Evolutionary conservation across 2,329 filamentous ascomycete genomes (phyloP).

Genomic region (Aspergillus aculeatus): DNA sequence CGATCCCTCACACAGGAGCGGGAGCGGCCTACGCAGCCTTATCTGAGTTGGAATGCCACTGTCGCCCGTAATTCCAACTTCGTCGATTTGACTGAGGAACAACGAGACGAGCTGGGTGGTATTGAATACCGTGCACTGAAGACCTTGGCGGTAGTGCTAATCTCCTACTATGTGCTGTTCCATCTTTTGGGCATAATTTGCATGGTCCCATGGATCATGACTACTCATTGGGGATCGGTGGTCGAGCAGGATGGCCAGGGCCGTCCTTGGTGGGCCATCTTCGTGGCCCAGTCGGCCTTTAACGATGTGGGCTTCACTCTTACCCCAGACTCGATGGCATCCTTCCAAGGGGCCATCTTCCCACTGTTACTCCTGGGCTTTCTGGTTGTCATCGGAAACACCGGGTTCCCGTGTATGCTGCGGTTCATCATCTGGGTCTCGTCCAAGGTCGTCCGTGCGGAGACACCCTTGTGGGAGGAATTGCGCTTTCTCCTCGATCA

Average conservation of each 20-base stretch:
- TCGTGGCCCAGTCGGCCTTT: constrained; percentile 82
- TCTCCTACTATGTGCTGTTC: constrained; percentile 79
- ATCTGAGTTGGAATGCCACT: constrained; percentile 91
- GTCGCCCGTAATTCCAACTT: constrained; percentile 92
- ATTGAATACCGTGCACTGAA: constrained; percentile 95
- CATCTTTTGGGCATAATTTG: constrained; percentile 72
- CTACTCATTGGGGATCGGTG: constrained; percentile 61
- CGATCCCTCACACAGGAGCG: constrained; percentile 39
- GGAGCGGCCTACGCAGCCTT: constrained; percentile 65
- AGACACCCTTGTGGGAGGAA: constrained; percentile 80
- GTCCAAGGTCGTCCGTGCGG: constrained; percentile 64
- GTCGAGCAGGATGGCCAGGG: constrained; percentile 63
- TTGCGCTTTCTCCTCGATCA: constrained; percentile 88
- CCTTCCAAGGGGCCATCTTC: constrained; percentile 75
- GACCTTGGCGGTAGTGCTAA: constrained; percentile 74
- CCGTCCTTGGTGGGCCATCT: constrained; percentile 86
- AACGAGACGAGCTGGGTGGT: constrained; percentile 90
- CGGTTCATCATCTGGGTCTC: constrained; percentile 86
- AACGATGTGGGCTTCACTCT: constrained; percentile 94
- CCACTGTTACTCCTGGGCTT: constrained; percentile 76
- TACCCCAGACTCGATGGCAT: constrained; percentile 90
- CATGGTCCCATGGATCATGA: constrained; percentile 76
- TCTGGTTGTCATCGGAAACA: constrained; percentile 91
- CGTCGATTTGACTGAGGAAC: constrained; percentile 79
- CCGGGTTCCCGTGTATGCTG: constrained; percentile 91